Conservation (phyloP, 768 basidiomycete species). For the Leccinellum luteum region DNA sequence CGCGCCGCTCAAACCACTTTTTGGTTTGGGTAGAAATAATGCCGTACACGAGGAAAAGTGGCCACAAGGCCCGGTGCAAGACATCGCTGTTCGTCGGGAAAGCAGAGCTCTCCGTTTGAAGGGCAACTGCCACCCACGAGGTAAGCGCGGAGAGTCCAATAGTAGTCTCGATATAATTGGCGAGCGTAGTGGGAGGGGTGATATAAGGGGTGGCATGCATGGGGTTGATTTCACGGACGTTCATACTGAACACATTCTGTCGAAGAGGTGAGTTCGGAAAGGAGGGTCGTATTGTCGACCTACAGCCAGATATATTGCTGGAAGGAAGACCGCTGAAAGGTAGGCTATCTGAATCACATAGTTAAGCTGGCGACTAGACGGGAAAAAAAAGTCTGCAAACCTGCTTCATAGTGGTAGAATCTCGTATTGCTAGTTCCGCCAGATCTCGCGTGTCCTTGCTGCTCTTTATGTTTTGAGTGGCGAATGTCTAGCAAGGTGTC, state of each 20-base stretch:
- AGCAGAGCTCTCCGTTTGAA: constrained; percentile 34
- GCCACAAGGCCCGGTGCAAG: constrained; percentile 21
- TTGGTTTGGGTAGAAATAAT: neutral
- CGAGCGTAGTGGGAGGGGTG: constrained; percentile 19
- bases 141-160: constrained; percentile 47
- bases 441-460: constrained; percentile 24
- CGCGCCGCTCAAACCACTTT: neutral
- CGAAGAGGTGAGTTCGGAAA: constrained; percentile 14
- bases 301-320: constrained; percentile 43
- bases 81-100: constrained; percentile 2
- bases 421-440: neutral
- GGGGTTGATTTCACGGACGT: constrained; percentile 27
- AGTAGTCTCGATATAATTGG: constrained; percentile 39
- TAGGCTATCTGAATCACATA: constrained; percentile 42
- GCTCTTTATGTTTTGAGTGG: constrained; percentile 51
- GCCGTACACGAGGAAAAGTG: constrained; percentile 14
- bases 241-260: constrained; percentile 32
- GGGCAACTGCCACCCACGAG: constrained; percentile 53
- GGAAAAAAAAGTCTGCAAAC: constrained; percentile 3
- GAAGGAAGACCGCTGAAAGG: constrained; percentile 57
- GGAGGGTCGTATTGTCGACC: neutral
- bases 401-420: constrained; percentile 20
- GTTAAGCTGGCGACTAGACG: neutral
- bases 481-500: constrained; percentile 43
- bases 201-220: neutral